Conservation (phyloP, 192 early-diverging fungal species). For the Phycomyces nitens region DNA sequence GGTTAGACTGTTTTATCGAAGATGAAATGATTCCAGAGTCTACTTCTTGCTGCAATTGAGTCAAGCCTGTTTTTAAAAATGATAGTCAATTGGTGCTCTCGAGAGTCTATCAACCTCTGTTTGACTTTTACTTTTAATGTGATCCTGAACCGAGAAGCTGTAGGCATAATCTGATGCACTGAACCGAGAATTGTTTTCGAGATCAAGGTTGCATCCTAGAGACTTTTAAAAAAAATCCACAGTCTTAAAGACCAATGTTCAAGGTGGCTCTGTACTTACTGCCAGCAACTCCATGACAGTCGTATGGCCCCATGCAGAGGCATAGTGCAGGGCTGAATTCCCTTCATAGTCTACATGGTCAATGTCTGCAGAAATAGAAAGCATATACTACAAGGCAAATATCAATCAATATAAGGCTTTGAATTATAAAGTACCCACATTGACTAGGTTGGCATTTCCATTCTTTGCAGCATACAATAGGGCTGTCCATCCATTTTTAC, state of each 20-base stretch:
- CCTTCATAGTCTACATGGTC: slow-evolving; percentile 42
- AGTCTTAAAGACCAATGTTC: neutral
- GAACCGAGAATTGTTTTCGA: slow-evolving; percentile 24
- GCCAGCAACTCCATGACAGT: slow-evolving; percentile 32
- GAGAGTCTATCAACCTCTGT: too few species aligned
- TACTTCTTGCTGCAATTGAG: slow-evolving; percentile 14
- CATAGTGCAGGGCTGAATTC: slow-evolving; percentile 39
- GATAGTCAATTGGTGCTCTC: too few species aligned
- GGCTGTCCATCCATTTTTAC: slow-evolving; percentile 31
- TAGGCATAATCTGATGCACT: slow-evolving; percentile 32
- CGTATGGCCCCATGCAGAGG: slow-evolving; percentile 36
- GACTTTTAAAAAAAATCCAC: slow-evolving; percentile 4
- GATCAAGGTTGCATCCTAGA: slow-evolving; percentile 30
- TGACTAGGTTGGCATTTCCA: slow-evolving; percentile 36
- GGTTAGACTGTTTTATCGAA: slow-evolving; percentile 5
- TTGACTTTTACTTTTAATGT: slow-evolving; percentile 32
- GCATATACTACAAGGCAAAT: slow-evolving; percentile 20
- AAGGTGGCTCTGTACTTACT: slow-evolving; percentile 8
- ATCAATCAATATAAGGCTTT: neutral
- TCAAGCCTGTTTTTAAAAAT: slow-evolving; percentile 8
- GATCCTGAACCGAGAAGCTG: slow-evolving; percentile 20
- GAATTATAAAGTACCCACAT: slow-evolving; percentile 20
- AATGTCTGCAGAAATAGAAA: slow-evolving; percentile 32
- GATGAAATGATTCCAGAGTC: slow-evolving; percentile 5
- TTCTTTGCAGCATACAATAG: slow-evolving; percentile 37